Base-by-base conservation (phyloP, 331 rosid genomes). In the Acacia pycnantha region DNA sequence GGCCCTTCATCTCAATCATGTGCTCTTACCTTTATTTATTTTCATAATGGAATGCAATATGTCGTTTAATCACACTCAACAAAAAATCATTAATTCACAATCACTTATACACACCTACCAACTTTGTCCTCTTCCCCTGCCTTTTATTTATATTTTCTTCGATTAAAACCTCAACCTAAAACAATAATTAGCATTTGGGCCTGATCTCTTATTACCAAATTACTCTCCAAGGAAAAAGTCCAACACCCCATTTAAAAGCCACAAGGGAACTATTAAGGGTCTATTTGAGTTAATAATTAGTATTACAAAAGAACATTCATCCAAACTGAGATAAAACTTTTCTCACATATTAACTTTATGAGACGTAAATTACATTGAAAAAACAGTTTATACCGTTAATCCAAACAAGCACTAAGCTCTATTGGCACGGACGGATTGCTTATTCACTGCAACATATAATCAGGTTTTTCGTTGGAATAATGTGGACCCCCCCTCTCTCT, bases 391-490 rank as follows among this genome's bases (percentile, higher is more conserved):
- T 37, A 37, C 0, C 8, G 0, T 5, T 37, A 37, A 37, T 6
- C 40, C 8, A 37, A 37, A 37, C 1, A 37, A 5, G 41, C 41
- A 37, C 41, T 37, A 37, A 37, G 41, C 31, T 70, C 16, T 58
- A 76, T 35, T 81, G 40, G 64, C 11, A n/a, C n/a, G n/a, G n/a
- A n/a, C n/a, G n/a, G 15, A 50, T 44, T 29, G 74, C 31, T 77
- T 54, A 13, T 76, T 47, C 21, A 61, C 48, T 6, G 26, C 19
- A 29, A 16, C 35, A 70, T 43, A 10, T 48, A 16, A 11, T 76
- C 6, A 26, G 35, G 21, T 62, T 50, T 50, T 50, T 50, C 18
- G 16, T 50, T 50, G n/a, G 19, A 50, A 3, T 50, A 15, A 50
- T 16, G 4, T 4, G 5, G 44, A 41, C 8, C 44, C 44, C 44